Evolutionary conservation across 1,284 basidiomycete genomes (phyloP).

Genomic region (Apiotrichum mycotoxinovorans): DNA sequence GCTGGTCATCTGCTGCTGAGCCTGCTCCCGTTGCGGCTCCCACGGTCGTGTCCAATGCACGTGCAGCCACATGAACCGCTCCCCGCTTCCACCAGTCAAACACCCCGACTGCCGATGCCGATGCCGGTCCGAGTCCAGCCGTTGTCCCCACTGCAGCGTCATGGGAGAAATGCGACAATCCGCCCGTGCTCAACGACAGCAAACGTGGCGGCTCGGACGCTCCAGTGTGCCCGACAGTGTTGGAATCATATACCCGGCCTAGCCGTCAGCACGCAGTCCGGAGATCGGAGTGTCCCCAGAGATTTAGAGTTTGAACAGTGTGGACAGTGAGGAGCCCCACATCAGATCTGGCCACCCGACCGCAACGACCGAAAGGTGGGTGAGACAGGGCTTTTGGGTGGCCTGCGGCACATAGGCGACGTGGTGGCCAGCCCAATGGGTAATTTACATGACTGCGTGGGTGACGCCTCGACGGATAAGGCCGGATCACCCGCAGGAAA

Average conservation of each 20-base stretch:
- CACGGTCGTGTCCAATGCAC: not conserved
- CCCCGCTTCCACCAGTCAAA: conserved; percentile 5
- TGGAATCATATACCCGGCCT: conserved; percentile 64
- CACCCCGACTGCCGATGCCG: conserved; percentile 6
- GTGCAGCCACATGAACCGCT: conserved; percentile 10
- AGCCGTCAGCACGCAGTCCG: not conserved
- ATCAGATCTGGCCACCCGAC: not conserved
- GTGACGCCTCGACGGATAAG: not conserved
- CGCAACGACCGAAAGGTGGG: not conserved
- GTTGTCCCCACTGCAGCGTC: not conserved
- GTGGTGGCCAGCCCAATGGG: too few relatives aligned
- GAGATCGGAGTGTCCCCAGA: too few relatives aligned
- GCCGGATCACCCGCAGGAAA: not conserved
- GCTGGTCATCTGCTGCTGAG: not conserved
- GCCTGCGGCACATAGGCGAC: not conserved
- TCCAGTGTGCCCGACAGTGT: conserved; percentile 50
- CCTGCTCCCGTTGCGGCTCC: not conserved
- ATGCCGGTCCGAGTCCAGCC: not conserved
- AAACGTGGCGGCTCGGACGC: not conserved
- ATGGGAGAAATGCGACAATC: not conserved
- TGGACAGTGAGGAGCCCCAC: not conserved
- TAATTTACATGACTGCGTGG: too few relatives aligned
- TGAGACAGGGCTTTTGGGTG: not conserved
- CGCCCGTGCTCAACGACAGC: not conserved
- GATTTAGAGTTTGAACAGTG: not conserved